A percentile compares a stretch with the other conserved stretches of the same genome.
These are phyloP conservation scores for Rubroboletus pulcherrimus DNA, from an alignment of 768 basidiomycete genomes.

Conservation along the genomic window DNA sequence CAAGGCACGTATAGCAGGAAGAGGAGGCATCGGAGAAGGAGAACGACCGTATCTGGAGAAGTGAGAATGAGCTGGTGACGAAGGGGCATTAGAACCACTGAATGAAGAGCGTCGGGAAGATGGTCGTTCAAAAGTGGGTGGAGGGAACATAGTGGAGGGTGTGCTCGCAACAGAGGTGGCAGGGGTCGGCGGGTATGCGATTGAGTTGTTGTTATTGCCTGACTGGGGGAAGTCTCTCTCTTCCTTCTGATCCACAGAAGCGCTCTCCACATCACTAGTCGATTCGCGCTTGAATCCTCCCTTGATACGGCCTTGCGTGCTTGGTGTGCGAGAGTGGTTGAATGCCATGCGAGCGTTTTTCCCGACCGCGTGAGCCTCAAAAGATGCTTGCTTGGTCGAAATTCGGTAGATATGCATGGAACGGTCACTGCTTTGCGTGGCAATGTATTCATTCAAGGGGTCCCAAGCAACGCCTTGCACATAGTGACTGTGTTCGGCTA, in stretches of 20 bases:
- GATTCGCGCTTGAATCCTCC: conserved; percentile 64
- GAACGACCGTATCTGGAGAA: conserved; percentile 72
- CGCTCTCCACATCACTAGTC: conserved; percentile 74
- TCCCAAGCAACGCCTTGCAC: conserved; percentile 99
- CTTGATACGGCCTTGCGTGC: conserved; percentile 55
- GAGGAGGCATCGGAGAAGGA: conserved; percentile 86
- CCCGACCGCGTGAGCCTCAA: conserved; percentile 89
- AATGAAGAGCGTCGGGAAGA: conserved; percentile 64
- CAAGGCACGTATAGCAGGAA: conserved; percentile 83
- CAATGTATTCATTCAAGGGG: conserved; percentile 93
- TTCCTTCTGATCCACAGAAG: conserved; percentile 55
- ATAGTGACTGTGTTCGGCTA: conserved; percentile 92
- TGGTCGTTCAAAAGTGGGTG: conserved; percentile 52
- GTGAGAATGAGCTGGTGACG: conserved; percentile 57
- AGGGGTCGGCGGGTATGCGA: conserved; percentile 50
- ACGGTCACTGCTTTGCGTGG: conserved; percentile 94
- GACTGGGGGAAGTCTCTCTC: conserved; percentile 28
- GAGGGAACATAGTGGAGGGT: conserved; percentile 49
- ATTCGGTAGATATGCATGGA: conserved; percentile 94
- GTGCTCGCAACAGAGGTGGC: conserved; percentile 67
- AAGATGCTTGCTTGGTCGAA: conserved; percentile 68
- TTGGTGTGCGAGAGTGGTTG: conserved; percentile 69
- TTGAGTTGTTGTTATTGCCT: conserved; percentile 30
- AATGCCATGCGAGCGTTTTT: conserved; percentile 75
- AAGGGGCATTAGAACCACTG: conserved; percentile 77